phyloP scores from a whole-genome alignment of 495 filamentous ascomycete species.

The Emericellopsis terricola region DNA sequence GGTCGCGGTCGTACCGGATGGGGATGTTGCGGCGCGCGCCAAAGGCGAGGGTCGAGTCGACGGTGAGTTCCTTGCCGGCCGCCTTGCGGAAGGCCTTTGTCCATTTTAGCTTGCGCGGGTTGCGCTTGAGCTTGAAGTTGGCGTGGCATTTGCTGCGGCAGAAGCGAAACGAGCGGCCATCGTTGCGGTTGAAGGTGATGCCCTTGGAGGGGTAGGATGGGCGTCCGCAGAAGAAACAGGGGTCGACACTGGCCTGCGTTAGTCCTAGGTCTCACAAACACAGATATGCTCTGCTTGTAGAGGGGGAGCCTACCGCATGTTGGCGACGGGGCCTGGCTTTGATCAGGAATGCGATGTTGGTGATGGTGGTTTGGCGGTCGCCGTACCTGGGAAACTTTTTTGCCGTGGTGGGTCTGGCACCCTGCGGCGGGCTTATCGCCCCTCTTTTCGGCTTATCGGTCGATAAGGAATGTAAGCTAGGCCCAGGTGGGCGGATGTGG shows the following conservation, averaged over 20 bases:
- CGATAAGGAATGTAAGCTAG: no score
- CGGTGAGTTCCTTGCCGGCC: conserved; percentile 77
- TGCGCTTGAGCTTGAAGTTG: conserved; percentile 98
- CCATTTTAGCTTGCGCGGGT: conserved; percentile 65
- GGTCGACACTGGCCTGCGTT: conserved; percentile 58
- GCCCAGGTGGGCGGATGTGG: no score
- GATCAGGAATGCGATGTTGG: no score
- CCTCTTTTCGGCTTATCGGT: no score
- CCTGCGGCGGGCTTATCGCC: no score
- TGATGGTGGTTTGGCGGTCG: no score
- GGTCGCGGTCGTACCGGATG: conserved; percentile 83
- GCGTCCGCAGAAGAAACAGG: conserved; percentile 77
- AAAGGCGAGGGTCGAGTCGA: conserved; percentile 87
- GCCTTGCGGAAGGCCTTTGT: conserved; percentile 69
- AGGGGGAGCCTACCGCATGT: neutral
- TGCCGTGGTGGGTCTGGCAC: no score
- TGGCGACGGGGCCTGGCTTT: neutral
- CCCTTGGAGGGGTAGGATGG: conserved; percentile 80
- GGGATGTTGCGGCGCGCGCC: conserved; percentile 84
- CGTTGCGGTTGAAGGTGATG: conserved; percentile 55
- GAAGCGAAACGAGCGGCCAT: conserved; percentile 55
- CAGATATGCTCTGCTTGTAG: no score
- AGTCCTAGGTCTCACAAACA: no score
- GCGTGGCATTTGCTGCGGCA: conserved; percentile 88
- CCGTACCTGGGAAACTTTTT: no score